Base-by-base conservation (phyloP, 1,139 yeast genomes). In the Candida neerlandica region DNA sequence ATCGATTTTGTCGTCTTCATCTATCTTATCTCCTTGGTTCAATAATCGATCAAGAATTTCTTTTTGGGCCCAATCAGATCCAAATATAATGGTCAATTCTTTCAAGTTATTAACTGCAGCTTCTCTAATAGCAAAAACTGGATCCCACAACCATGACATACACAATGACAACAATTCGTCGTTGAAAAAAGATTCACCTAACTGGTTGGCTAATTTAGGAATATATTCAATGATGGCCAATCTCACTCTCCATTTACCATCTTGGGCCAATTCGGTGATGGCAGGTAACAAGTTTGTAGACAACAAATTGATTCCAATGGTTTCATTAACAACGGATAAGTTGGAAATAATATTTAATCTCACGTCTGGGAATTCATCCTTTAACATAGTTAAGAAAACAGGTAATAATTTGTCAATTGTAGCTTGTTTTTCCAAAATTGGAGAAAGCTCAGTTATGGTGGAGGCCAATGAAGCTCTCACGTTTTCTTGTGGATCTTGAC, bases 101-200 rank as follows among this genome's bases (percentile, higher is more conserved):
- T 82, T 85, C 60, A 94, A 76, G 66, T 92, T 95, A 53, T 78
- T 72, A 33, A 95, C 96, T 1, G 98, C 98, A 12, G 99, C 99
- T 60, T 91, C 96, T 69, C 99, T 84, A 55, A 95, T 92, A 6
- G 98, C 94, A 69, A 84, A 94, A 39, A 95, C 99, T 14, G 95
- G 89, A 71, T 95, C 99, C 96, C 98, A 92, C 58, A 95, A 77
- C 98, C 99, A 95, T 19, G 94, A 88, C 83, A 95, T 82, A 64
- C 97, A 95, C 58, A 95, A 76, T 45, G 89, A 85, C 55, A 96
- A 92, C 59, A 95, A 77, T 62, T 94, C 96, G 63, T 89, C 87
- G 67, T 94, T 95, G 71, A 95, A 95, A 65, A 94, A 91, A 19
- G 90, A 85, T 51, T 88, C 94, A 33, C 99, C 99, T 55, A 95